Evolutionary conservation across 306 rosid species (phyloP).

Genomic region (Vigna radiata): DNA sequence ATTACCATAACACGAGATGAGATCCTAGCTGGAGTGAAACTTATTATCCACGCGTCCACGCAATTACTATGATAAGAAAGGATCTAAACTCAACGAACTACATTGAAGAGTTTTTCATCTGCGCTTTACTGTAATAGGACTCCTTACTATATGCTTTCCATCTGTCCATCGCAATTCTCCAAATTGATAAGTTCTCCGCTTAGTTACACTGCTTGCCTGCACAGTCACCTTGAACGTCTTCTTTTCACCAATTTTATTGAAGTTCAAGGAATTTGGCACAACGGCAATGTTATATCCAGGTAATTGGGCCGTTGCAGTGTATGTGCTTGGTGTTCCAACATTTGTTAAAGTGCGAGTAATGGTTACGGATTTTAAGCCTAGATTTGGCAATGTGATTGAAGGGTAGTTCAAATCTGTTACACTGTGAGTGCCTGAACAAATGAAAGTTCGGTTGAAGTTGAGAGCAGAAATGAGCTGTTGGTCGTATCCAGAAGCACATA

Average conservation of each 20-base stretch:
- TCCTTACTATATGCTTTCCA: constrained; percentile 39
- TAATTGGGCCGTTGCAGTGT: neutral
- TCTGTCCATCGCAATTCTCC: constrained; percentile 39
- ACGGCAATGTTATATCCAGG: constrained; percentile 10
- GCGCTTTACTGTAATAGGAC: constrained; percentile 23
- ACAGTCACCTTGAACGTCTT: constrained; percentile 35
- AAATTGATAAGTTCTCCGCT: neutral
- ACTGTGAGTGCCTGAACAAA: constrained; percentile 7
- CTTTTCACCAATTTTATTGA: constrained; percentile 8
- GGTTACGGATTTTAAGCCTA: neutral
- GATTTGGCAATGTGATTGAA: constrained; percentile 43
- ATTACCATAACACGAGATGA: neutral
- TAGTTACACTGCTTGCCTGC: constrained; percentile 26
- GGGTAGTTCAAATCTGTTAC: constrained; percentile 45
- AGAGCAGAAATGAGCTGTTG: constrained; percentile 32
- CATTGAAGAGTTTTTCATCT: too few species aligned
- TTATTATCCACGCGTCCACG: neutral
- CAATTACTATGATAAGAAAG: neutral
- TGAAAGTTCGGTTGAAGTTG: constrained; percentile 20
- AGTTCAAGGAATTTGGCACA: constrained; percentile 34
- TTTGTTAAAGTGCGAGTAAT: constrained; percentile 38
- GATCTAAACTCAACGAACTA: too few species aligned
- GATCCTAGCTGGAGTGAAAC: too few species aligned
- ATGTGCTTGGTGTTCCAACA: constrained; percentile 41
- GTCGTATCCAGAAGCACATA: constrained; percentile 40